Evolutionary conservation across 1,139 yeast species (phyloP).

Genomic region (Zygoascus meyerae): DNA sequence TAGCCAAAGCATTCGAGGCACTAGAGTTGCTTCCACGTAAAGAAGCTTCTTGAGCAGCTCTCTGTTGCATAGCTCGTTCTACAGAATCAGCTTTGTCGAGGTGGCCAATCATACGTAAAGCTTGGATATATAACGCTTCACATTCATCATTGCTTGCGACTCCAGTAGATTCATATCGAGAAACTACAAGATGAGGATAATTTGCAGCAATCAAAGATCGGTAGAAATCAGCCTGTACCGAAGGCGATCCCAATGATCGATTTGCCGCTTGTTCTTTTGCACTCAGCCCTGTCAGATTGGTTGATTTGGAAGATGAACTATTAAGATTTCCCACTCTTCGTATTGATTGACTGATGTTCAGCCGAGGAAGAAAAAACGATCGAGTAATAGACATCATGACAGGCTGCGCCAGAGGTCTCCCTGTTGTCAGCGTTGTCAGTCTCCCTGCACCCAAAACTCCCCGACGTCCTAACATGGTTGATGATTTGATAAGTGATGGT

Average conservation of each 20-base stretch:
- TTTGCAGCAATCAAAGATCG: conserved; percentile 62
- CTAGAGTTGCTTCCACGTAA: conserved; percentile 23
- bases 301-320: neutral
- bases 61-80: conserved; percentile 26
- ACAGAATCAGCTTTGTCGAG: conserved; percentile 64
- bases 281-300: conserved; percentile 7
- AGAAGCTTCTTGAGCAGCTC: conserved; percentile 18
- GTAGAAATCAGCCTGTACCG: conserved; percentile 77
- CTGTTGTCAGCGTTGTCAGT: too few species aligned
- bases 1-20: conserved; percentile 14
- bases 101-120: conserved; percentile 72
- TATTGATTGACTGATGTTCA: too few species aligned
- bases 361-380: neutral
- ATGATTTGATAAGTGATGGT: too few species aligned
- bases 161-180: conserved; percentile 87
- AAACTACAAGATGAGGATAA: conserved; percentile 89
- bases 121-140: conserved; percentile 69
- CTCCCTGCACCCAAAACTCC: too few species aligned
- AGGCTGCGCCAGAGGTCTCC: too few species aligned
- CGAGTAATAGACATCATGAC: neutral
- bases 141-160: conserved; percentile 78
- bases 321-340: neutral
- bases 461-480: too few species aligned
- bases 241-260: conserved; percentile 58
- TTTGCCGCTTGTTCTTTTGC: conserved; percentile 74